Percentiles rank a stretch among this genome's conserved stretches.
These are phyloP conservation scores for Clonostachys byssicola DNA, from an alignment of 2,329 filamentous ascomycete species.

Conservation along the genomic window DNA sequence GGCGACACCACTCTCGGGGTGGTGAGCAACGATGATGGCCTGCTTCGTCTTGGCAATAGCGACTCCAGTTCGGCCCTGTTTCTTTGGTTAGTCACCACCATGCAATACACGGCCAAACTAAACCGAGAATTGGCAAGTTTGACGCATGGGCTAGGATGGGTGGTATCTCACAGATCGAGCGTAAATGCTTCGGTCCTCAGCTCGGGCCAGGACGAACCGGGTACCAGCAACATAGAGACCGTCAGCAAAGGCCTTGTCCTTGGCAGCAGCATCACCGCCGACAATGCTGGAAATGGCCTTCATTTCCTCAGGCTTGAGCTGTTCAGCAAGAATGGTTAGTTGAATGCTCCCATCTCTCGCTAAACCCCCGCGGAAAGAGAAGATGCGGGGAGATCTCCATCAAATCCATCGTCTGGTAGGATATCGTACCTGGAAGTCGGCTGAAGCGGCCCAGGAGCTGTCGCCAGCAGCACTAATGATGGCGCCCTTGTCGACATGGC, in stretches of 20 bases:
- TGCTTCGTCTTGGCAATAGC: slow-evolving; percentile 82
- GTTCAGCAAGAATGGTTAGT: neutral
- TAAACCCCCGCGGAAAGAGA: neutral
- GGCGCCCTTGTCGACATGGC: slow-evolving; percentile 78
- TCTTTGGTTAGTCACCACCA: neutral
- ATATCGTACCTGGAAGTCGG: slow-evolving; percentile 66
- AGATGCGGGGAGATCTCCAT: neutral
- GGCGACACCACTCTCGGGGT: slow-evolving; percentile 69
- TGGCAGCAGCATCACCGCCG: slow-evolving; percentile 33
- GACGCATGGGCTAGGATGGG: neutral
- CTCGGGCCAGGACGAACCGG: slow-evolving; percentile 73
- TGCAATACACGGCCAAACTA: neutral
- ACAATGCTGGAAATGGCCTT: slow-evolving; percentile 53
- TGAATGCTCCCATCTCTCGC: neutral
- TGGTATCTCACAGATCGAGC: slow-evolving; percentile 68
- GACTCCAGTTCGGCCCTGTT: slow-evolving; percentile 71
- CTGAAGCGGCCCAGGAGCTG: slow-evolving; percentile 71
- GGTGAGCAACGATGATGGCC: slow-evolving; percentile 85
- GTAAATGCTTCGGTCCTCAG: slow-evolving; percentile 77
- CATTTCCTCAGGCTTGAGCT: slow-evolving; percentile 49
- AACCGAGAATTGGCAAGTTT: no score
- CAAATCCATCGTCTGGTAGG: neutral
- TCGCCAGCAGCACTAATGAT: slow-evolving; percentile 80
- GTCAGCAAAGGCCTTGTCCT: slow-evolving; percentile 63
- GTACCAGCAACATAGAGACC: slow-evolving; percentile 74